Base-by-base conservation (phyloP, 371 early-diverging fungal species). In the Dichotomocladium elegans region DNA sequence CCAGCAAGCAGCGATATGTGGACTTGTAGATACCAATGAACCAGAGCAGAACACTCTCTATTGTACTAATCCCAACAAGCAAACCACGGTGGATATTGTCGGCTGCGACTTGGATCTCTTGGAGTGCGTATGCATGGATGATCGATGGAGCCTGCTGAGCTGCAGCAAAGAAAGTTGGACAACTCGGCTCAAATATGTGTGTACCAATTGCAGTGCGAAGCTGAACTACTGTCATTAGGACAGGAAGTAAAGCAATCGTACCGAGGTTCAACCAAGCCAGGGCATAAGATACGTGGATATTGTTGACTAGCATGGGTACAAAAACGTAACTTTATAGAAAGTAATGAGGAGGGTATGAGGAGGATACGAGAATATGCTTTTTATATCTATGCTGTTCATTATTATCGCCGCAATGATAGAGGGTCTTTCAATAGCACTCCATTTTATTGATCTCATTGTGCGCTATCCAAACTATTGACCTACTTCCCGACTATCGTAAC, bases 1-100 rank as follows among this genome's bases (percentile, higher is more conserved):
- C 58, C 3, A 76, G 30, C 9, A 76, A 41, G 34, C 77, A 76
- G 8, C 66, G 70, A 27, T 61, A 70, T 6, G 60, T 66, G 2
- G 72, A 67, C 40, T 70, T 70, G 55, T 76, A 76, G 12, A 57
- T 44, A 6, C 40, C 48, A 21, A 70, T 47, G 1, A 70, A 28
- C 66, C 66, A 76, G 0, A 60, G n/a, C 4, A 70, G 10, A 21
- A 47, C 31, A 2, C 31, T 48, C 49, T 74, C 51, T 14, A 68
- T 8, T 1, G 63, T 41, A 8, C 28, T 42, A 1, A 68, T 27
- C 3, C 24, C 41, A 2, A 50, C 41, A 0, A 57, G 19, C 0
- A 74, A 51, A 6, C 35, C 44, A 0, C 53, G 61, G 2, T 50
- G 63, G 12, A 59, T 43, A 55, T 62, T 63, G 4, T 68, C 61